These are phyloP conservation scores for Sarocladium strictum DNA, from an alignment of 2,329 filamentous ascomycete genomes.

Conservation along the genomic window DNA sequence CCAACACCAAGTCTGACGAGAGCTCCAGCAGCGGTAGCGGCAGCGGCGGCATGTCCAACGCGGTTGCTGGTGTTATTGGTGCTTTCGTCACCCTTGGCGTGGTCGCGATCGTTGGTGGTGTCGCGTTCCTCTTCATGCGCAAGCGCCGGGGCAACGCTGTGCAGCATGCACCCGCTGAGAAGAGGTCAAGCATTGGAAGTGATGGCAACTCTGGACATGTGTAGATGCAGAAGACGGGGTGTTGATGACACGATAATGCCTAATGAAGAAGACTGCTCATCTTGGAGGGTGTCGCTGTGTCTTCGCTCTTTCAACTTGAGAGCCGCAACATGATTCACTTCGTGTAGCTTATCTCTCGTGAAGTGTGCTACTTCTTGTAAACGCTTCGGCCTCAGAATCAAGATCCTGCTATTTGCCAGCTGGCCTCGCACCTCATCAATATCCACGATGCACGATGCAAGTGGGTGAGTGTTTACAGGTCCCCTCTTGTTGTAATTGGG, in stretches of 20 bases:
- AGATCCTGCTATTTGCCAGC: no score
- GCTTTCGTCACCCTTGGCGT: constrained; percentile 26
- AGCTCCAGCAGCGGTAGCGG: constrained; percentile 7
- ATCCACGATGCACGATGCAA: no score
- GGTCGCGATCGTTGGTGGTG: constrained; percentile 14
- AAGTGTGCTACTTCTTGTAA: no score
- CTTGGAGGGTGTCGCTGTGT: no score
- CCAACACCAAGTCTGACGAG: constrained; percentile 8
- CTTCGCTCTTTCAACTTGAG: no score
- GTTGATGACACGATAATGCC: not conserved
- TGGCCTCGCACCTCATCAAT: no score
- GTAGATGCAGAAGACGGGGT: not conserved
- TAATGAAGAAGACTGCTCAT: not conserved
- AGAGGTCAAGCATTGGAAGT: constrained; percentile 9
- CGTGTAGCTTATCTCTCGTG: no score
- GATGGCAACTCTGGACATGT: not conserved
- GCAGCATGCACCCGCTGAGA: constrained; percentile 12
- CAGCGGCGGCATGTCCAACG: constrained; percentile 23
- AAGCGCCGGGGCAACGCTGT: constrained; percentile 20
- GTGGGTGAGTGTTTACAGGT: no score
- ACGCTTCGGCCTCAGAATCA: no score
- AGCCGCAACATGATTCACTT: no score
- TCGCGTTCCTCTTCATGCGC: constrained; percentile 19
- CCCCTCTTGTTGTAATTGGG: no score
- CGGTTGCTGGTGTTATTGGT: constrained; percentile 26